Evolutionary conservation across 169 alveolate genomes (phyloP).

Genomic region (Babesia ovata): DNA sequence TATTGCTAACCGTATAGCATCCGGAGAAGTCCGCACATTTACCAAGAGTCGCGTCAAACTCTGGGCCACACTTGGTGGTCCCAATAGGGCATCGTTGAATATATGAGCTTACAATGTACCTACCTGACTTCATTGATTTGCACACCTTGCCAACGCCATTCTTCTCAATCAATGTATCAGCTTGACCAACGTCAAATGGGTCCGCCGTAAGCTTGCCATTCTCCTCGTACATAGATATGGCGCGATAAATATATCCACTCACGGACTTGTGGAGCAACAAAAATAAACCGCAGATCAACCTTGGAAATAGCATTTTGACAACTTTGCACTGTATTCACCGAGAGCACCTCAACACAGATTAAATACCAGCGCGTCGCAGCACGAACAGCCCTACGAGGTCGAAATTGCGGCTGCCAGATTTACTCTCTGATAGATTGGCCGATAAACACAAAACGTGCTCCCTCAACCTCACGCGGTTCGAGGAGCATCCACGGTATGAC

Average conservation of each 20-base stretch:
- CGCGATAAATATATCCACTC: constrained; percentile 29
- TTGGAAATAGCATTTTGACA: constrained; percentile 9
- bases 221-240: constrained; percentile 28
- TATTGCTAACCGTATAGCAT: constrained; percentile 33
- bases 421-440: too few species aligned
- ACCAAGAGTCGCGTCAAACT: constrained; percentile 5
- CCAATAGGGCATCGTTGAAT: constrained; percentile 29
- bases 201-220: constrained; percentile 7
- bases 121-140: not conserved
- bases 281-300: not conserved
- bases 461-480: too few species aligned
- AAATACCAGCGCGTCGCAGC: not conserved
- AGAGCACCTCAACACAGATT: too few species aligned
- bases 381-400: not conserved
- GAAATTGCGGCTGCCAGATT: too few species aligned
- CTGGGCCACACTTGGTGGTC: constrained; percentile 6
- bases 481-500: too few species aligned
- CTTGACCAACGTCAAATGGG: not conserved
- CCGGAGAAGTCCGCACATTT: constrained; percentile 32
- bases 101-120: constrained; percentile 24
- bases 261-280: not conserved
- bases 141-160: constrained; percentile 24
- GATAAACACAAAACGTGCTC: too few species aligned
- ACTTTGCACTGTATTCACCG: not conserved
- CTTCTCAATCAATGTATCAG: not conserved